Conservation (phyloP, 352 stramenopile genomes). For the Elongisporangium senticosum region DNA sequence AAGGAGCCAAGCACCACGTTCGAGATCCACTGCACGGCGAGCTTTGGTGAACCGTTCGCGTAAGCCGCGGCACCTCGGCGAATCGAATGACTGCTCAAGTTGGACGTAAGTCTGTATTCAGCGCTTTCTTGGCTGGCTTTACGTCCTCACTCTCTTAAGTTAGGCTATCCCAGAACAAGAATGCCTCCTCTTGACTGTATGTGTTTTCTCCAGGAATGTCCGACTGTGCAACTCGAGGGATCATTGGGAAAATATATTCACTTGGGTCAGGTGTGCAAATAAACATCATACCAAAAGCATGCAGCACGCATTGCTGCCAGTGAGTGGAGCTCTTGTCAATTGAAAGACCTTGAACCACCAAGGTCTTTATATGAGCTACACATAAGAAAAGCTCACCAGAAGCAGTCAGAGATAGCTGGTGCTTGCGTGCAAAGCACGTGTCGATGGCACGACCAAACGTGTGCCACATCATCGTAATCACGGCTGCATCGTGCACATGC, state of each 20-base stretch:
- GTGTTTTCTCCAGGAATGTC: constrained; percentile 2
- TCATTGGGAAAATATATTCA: constrained; percentile 8
- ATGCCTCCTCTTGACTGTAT: constrained; percentile 6
- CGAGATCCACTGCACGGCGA: constrained; percentile 16
- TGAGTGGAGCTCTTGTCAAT: neutral
- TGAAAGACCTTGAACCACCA: neutral
- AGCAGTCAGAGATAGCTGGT: constrained; percentile 5
- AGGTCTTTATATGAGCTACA: neutral
- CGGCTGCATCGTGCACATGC: constrained; percentile 10
- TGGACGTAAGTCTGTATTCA: neutral
- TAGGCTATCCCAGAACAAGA: constrained; percentile 6
- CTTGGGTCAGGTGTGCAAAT: constrained; percentile 2
- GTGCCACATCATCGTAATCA: constrained; percentile 14
- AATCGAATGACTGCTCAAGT: constrained; percentile 6
- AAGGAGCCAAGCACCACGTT: constrained; percentile 10
- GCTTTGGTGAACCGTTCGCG: constrained; percentile 11
- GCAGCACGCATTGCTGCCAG: neutral
- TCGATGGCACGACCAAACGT: constrained; percentile 11
- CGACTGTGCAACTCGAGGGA: constrained; percentile 1
- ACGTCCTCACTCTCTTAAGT: neutral
- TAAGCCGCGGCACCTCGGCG: constrained; percentile 7
- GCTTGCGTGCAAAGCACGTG: constrained; percentile 16
- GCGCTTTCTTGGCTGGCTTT: neutral
- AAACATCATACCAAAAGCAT: neutral
- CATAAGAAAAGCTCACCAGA: constrained; percentile 11